phyloP scores from a whole-genome alignment of 768 basidiomycete species.

The Mycena capillaripes region DNA sequence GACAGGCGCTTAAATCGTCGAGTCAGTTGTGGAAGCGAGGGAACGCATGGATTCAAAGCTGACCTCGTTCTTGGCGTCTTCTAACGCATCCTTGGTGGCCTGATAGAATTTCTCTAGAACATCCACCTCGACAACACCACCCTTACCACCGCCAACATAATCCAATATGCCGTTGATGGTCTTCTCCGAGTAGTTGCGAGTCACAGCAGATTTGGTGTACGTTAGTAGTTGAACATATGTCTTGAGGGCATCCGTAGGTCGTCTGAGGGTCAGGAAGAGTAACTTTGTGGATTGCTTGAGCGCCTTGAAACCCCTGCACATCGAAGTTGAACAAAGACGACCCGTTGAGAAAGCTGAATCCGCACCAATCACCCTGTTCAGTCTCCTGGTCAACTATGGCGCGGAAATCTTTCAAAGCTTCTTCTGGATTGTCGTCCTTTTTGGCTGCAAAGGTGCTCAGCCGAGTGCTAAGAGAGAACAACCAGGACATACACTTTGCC shows the following conservation, averaged over 20 bases:
- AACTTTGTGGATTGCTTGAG: slow-evolving; percentile 98
- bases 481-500: slow-evolving; percentile 83
- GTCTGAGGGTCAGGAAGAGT: slow-evolving; percentile 82
- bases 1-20: slow-evolving; percentile 78
- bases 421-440: slow-evolving; percentile 95
- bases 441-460: slow-evolving; percentile 67
- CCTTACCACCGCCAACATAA: slow-evolving; percentile 94
- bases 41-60: slow-evolving; percentile 35
- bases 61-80: slow-evolving; percentile 97
- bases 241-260: slow-evolving; percentile 87
- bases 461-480: background rate
- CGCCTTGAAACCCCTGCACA: slow-evolving; percentile 95
- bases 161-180: slow-evolving; percentile 98
- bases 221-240: slow-evolving; percentile 90
- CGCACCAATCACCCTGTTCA: slow-evolving; percentile 95
- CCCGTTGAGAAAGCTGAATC: slow-evolving; percentile 1
- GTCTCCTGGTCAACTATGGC: slow-evolving; percentile 91
- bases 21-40: background rate
- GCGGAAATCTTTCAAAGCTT: slow-evolving; percentile 90
- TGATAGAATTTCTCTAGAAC: slow-evolving; percentile 97
- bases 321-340: slow-evolving; percentile 12
- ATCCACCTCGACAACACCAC: slow-evolving; percentile 83
- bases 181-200: slow-evolving; percentile 97
- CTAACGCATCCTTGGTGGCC: slow-evolving; percentile 88
- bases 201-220: slow-evolving; percentile 96